Conservation (phyloP, 108 stramenopile species). For the Thalassiosira profunda region DNA sequence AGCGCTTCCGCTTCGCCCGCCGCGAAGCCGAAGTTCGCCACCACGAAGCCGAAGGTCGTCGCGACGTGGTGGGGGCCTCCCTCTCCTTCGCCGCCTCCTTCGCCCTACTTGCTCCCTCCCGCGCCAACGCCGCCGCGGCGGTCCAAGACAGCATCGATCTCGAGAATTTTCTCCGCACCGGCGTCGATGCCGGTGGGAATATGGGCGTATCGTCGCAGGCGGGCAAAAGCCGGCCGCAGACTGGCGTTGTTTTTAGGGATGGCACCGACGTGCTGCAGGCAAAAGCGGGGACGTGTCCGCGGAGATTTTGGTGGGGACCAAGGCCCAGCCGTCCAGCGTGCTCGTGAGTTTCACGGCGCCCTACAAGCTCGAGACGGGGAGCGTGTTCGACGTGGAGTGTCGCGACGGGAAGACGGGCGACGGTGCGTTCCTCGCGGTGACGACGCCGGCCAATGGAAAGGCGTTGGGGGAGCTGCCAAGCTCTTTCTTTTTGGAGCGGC, state of each 20-base stretch:
- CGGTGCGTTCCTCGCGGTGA: conserved; percentile 82
- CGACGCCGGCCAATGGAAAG: conserved; percentile 51
- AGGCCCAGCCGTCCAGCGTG: conserved; percentile 51
- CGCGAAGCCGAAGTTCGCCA: too few relatives aligned
- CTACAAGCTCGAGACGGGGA: conserved; percentile 65
- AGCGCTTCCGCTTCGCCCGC: too few relatives aligned
- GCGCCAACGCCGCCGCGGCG: conserved; percentile 50
- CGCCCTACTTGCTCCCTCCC: background rate
- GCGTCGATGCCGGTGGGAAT: conserved; percentile 55
- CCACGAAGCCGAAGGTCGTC: too few relatives aligned
- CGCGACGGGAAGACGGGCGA: conserved; percentile 82
- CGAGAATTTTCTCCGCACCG: conserved; percentile 68
- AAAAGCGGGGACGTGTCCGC: conserved; percentile 67
- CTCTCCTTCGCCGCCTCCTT: background rate
- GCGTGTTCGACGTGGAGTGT: conserved; percentile 84
- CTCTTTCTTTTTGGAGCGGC: conserved; percentile 59
- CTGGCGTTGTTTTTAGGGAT: conserved; percentile 79
- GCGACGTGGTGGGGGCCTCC: too few relatives aligned
- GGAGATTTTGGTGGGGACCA: conserved; percentile 67
- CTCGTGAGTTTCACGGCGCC: conserved; percentile 70
- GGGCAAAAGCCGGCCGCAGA: conserved; percentile 79
- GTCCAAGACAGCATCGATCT: conserved; percentile 65
- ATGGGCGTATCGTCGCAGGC: conserved; percentile 88
- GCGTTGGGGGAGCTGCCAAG: conserved; percentile 62
- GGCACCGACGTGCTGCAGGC: conserved; percentile 74